Percentiles rank a stretch among this genome's conserved stretches.
Evolutionary conservation across 1,284 basidiomycete species (phyloP).

Genomic region (Ustilago hordei): DNA sequence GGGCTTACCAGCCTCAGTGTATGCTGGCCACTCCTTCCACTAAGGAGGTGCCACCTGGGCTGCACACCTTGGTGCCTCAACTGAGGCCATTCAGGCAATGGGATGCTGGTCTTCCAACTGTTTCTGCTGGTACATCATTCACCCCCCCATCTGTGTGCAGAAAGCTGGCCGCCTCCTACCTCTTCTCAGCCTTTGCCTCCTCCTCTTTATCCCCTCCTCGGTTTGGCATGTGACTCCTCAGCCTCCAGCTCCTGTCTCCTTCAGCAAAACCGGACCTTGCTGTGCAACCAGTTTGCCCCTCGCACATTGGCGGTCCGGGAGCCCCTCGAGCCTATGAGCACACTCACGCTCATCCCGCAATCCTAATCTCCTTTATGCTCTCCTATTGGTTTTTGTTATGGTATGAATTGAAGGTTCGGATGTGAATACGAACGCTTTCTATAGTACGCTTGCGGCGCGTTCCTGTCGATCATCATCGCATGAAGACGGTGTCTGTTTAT

Average conservation of each 20-base stretch:
- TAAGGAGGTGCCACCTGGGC: background rate
- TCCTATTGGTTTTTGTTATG: too few relatives aligned
- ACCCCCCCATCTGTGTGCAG: background rate
- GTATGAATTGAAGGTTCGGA: background rate
- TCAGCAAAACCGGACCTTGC: constrained; percentile 8
- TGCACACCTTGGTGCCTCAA: background rate
- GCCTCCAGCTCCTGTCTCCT: background rate
- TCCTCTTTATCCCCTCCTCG: background rate
- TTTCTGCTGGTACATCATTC: background rate
- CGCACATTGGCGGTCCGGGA: too few relatives aligned
- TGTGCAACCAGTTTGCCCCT: background rate
- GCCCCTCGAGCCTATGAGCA: too few relatives aligned
- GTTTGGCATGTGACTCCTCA: too few relatives aligned
- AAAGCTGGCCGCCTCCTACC: background rate
- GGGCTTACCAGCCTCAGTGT: background rate
- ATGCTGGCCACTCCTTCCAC: background rate
- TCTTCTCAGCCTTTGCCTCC: background rate
- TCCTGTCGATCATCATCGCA: background rate
- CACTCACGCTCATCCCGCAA: too few relatives aligned
- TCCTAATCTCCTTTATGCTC: too few relatives aligned
- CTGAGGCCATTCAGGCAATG: background rate
- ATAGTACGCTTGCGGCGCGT: background rate
- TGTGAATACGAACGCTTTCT: background rate
- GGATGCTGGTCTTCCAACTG: background rate
- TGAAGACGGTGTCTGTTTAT: background rate